phyloP scores from a whole-genome alignment of 345 rosid species.

The Moricandia moricandioides region DNA sequence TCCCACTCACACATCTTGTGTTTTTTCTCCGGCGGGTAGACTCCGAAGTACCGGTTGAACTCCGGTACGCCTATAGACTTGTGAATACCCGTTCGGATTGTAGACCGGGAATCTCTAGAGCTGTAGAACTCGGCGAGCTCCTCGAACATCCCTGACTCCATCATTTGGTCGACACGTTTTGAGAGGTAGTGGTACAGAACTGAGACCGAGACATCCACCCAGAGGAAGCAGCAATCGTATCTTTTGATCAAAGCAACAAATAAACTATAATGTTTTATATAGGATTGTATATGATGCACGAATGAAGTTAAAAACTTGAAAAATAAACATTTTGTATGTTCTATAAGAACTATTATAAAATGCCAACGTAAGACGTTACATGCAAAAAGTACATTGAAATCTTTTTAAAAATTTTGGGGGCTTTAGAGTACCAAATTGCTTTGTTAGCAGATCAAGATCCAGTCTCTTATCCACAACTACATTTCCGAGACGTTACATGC shows the following conservation, averaged over 20 bases:
- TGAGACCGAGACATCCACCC: conserved; percentile 70
- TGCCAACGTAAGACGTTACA: not conserved
- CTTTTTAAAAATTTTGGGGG: too few species aligned
- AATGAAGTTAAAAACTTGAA: not conserved
- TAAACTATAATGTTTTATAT: not conserved
- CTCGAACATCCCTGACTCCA: conserved; percentile 59
- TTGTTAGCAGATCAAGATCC: not conserved
- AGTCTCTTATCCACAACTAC: not conserved
- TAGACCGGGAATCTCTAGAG: conserved; percentile 29
- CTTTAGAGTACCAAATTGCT: not conserved
- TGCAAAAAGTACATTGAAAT: not conserved
- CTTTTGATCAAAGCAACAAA: conserved; percentile 4
- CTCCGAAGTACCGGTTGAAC: conserved; percentile 49
- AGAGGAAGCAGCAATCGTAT: conserved; percentile 73
- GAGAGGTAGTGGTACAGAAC: conserved; percentile 47
- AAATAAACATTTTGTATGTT: not conserved
- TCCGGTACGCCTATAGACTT: conserved; percentile 79
- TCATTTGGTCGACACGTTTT: conserved; percentile 74
- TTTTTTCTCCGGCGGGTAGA: conserved; percentile 37
- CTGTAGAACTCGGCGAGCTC: conserved; percentile 53
- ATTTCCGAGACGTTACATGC: not conserved
- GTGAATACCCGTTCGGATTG: conserved; percentile 42
- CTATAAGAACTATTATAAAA: too few species aligned
- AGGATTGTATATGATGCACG: not conserved
- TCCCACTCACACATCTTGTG: conserved; percentile 20